Percentiles rank a stretch among this genome's conserved stretches.
phyloP scores from a whole-genome alignment of 352 stramenopile genomes.

The Phytophthora aleatoria region DNA sequence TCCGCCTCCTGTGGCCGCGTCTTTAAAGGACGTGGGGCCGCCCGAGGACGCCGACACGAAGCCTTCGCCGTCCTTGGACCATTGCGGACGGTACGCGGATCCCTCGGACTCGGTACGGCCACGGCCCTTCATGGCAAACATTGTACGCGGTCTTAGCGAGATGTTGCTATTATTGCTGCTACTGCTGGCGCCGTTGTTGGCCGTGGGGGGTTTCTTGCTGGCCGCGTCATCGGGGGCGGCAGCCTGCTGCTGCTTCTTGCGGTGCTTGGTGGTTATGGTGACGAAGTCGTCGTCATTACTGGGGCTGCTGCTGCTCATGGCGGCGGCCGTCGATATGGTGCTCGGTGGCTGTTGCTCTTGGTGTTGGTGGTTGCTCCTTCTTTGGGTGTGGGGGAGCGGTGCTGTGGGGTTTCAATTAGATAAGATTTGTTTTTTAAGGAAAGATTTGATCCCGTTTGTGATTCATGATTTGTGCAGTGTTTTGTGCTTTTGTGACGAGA shows the following conservation, averaged over 20 bases:
- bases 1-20: slow-evolving; percentile 38
- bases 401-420: slow-evolving; percentile 4
- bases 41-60: slow-evolving; percentile 59
- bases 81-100: slow-evolving; percentile 79
- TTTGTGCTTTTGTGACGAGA: slow-evolving; percentile 10
- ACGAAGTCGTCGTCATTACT: slow-evolving; percentile 75
- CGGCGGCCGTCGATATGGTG: slow-evolving; percentile 9
- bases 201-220: slow-evolving; percentile 32
- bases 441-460: not conserved
- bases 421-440: not conserved
- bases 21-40: slow-evolving; percentile 41
- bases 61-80: slow-evolving; percentile 86
- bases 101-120: slow-evolving; percentile 72
- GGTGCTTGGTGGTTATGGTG: slow-evolving; percentile 75
- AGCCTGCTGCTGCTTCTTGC: slow-evolving; percentile 58
- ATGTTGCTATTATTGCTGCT: slow-evolving; percentile 46
- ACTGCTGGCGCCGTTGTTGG: slow-evolving; percentile 13
- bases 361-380: slow-evolving; percentile 22
- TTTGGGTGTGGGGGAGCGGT: slow-evolving; percentile 20
- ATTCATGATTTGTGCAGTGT: slow-evolving; percentile 7
- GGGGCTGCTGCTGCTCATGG: slow-evolving; percentile 41
- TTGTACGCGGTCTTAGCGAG: slow-evolving; percentile 82
- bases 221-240: slow-evolving; percentile 1
- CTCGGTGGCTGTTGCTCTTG: slow-evolving; percentile 14
- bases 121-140: slow-evolving; percentile 89